Base-by-base conservation (phyloP, 306 rosid species). In the Casuarina cunninghamiana region DNA sequence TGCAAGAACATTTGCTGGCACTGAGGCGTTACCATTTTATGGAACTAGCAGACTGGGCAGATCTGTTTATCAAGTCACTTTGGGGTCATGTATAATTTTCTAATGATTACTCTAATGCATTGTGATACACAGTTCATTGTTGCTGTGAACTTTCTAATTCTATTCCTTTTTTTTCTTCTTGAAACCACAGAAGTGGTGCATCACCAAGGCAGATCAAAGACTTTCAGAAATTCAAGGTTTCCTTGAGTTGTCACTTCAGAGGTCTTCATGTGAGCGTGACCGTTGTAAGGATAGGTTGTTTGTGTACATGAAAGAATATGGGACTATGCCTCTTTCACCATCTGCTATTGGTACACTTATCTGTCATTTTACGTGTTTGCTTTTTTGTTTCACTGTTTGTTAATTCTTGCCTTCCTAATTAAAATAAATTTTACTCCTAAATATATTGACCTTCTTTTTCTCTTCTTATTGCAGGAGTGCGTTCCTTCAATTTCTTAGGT, bases 11-110 rank as follows among this genome's bases (percentile, higher is more conserved):
- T 92, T 88, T 92, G 71, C 83, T 87, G 85, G 93, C 98, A 54
- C 80, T 95, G 77, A 88, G 93, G 77, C 96, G 90, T 42, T 92
- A 95, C 80, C 93, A 95, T 84, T 92, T 95, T 76, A 92, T 95
- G 98, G 98, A 95, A 84, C 49, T 86, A 67, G 97, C 96, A 68
- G 98, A 95, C 78, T 95, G 98, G 98, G 96, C 97, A 81, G 97
- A 92, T 93, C 84, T 91, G 84, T 95, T 95, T 87, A 87, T 95
- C 82, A 82, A 89, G 85, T 88, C 92, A 73, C 96, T 95, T 72
- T 92, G 97, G 95, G 83, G 84, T 82, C 97, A 93, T 86, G 96
- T 91, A 90, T 63, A 75, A 71, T 80, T 73, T 53, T 85, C 82
- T 75, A 69, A 42, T 63, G 58, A 55, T 80, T 51, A 57, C 69